These are phyloP conservation scores for Eutrema yunnanense DNA, from an alignment of 345 rosid genomes.

Conservation along the genomic window DNA sequence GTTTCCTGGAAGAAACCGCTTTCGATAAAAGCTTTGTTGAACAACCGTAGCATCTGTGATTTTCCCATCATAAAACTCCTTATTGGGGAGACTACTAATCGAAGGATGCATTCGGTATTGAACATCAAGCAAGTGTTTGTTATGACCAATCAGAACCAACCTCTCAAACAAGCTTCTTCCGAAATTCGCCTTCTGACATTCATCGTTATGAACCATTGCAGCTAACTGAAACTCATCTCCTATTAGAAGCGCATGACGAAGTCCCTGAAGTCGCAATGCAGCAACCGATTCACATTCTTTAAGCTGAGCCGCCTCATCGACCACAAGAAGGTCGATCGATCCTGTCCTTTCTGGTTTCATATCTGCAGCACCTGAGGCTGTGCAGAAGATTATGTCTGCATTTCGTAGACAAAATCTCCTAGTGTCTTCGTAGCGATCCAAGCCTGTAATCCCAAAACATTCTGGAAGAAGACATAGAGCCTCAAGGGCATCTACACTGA, in stretches of 20 bases:
- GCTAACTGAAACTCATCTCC: constrained; percentile 44
- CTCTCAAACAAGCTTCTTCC: constrained; percentile 71
- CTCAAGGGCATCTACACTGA: not conserved
- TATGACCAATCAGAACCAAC: constrained; percentile 35
- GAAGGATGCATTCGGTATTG: constrained; percentile 76
- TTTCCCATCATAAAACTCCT: constrained; percentile 33
- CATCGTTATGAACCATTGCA: constrained; percentile 36
- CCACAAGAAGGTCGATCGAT: too few relatives aligned
- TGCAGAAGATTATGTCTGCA: constrained; percentile 34
- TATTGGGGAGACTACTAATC: constrained; percentile 50
- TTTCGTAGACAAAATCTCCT: constrained; percentile 21
- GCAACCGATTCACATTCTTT: not conserved
- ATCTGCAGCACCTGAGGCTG: constrained; percentile 32
- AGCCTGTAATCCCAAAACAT: not conserved
- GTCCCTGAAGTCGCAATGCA: constrained; percentile 32
- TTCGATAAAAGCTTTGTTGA: constrained; percentile 16
- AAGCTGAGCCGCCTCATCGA: too few relatives aligned
- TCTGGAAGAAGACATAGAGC: not conserved
- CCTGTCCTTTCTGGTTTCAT: not conserved
- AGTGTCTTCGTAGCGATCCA: not conserved
- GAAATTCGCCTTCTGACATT: constrained; percentile 30
- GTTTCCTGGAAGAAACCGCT: constrained; percentile 21
- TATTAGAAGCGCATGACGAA: constrained; percentile 35
- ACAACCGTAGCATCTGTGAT: constrained; percentile 39
- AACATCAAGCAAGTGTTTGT: constrained; percentile 42